Percentiles rank a stretch among this genome's conserved stretches.
Conservation (phyloP, 176 grass and related monocot species). For the Cocos nucifera region DNA sequence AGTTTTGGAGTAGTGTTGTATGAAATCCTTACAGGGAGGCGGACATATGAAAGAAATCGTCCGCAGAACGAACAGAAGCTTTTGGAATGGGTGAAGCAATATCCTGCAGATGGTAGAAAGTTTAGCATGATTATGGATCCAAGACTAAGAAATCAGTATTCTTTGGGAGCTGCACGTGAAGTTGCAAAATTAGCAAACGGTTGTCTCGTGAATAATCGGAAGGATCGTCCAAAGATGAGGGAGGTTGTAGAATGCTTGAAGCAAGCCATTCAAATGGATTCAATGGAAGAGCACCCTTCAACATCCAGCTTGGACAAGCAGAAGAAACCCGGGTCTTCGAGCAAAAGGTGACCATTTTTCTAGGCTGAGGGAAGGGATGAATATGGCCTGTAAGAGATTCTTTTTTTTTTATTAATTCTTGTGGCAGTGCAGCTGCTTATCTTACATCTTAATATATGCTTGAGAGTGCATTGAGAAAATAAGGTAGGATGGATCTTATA, state of each 20-base stretch:
- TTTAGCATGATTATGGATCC: conserved; percentile 94
- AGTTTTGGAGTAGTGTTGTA: conserved; percentile 92
- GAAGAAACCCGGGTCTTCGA: background rate
- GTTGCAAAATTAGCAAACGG: conserved; percentile 70
- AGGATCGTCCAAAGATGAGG: conserved; percentile 68
- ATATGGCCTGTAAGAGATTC: too few species aligned
- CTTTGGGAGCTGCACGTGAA: conserved; percentile 50
- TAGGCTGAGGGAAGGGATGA: too few species aligned
- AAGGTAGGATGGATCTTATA: too few species aligned
- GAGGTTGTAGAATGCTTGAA: conserved; percentile 56
- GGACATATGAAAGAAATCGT: conserved; percentile 55
- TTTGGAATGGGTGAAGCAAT: conserved; percentile 76
- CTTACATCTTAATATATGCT: too few species aligned
- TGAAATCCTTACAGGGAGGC: conserved; percentile 77
- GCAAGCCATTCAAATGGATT: conserved; percentile 35
- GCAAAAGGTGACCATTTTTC: background rate
- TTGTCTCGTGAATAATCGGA: conserved; percentile 66
- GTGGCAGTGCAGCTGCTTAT: too few species aligned
- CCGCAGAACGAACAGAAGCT: conserved; percentile 71
- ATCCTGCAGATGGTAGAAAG: conserved; percentile 53
- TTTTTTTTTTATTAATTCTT: too few species aligned
- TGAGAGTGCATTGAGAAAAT: too few species aligned
- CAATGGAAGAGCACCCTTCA: background rate
- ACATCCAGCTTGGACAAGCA: background rate
- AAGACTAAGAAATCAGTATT: conserved; percentile 57